Conservation (phyloP, 23 red algal species). For the Cyanidiococcus yangmingshanensis region DNA sequence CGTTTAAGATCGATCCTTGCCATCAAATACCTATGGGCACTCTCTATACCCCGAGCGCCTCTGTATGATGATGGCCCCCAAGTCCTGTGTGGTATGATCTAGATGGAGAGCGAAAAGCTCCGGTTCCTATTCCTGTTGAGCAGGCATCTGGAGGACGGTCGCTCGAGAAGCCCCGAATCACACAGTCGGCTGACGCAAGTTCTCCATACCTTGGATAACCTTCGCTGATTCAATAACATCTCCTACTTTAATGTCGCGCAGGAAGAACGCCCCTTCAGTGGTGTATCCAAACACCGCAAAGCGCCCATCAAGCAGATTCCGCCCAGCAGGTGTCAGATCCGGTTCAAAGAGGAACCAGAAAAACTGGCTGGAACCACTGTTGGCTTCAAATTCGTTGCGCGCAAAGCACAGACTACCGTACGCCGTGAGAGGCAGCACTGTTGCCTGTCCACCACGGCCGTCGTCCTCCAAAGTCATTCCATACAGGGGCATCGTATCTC, state of each 20-base stretch:
- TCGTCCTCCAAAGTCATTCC: slow-evolving; percentile 85
- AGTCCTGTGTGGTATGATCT: too few species aligned
- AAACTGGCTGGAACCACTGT: slow-evolving; percentile 74
- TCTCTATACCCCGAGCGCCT: too few species aligned
- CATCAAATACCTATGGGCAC: background rate
- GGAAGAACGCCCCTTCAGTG: slow-evolving; percentile 53
- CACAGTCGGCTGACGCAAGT: slow-evolving; percentile 31
- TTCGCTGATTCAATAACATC: slow-evolving; percentile 62
- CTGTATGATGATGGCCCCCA: too few species aligned
- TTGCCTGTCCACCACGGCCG: slow-evolving; percentile 53
- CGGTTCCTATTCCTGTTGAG: too few species aligned
- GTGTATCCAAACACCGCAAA: slow-evolving; percentile 91
- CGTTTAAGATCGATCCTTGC: background rate
- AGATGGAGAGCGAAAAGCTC: too few species aligned
- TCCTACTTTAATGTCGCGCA: slow-evolving; percentile 59
- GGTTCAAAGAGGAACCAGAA: slow-evolving; percentile 99
- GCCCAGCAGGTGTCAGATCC: slow-evolving; percentile 87
- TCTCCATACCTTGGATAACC: slow-evolving; percentile 60
- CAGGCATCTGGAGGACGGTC: too few species aligned
- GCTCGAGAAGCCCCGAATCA: too few species aligned
- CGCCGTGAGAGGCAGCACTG: slow-evolving; percentile 78
- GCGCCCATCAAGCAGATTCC: slow-evolving; percentile 84
- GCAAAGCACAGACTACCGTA: slow-evolving; percentile 71
- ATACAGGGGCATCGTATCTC: slow-evolving; percentile 70
- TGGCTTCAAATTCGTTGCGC: slow-evolving; percentile 68